These are phyloP conservation scores for Phytopythium mirpurense DNA, from an alignment of 352 stramenopile species.

Conservation along the genomic window DNA sequence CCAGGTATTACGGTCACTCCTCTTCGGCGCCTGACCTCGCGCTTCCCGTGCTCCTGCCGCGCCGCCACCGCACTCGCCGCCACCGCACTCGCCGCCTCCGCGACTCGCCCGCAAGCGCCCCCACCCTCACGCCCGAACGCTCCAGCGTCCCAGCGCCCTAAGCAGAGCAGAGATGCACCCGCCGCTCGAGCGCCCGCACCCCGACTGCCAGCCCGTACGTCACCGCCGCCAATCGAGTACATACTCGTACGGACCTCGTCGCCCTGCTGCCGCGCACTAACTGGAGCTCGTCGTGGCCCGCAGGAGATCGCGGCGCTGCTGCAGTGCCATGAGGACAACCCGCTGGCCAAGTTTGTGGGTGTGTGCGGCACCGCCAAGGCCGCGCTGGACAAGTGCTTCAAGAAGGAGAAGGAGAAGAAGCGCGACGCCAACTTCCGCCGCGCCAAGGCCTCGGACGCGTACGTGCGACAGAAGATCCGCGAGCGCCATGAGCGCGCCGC, in stretches of 20 bases:
- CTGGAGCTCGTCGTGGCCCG: too few species aligned
- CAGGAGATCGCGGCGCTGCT: constrained; percentile 71
- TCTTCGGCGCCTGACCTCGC: not conserved
- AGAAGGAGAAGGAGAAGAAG: constrained; percentile 55
- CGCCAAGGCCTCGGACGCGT: constrained; percentile 61
- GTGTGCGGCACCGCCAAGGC: constrained; percentile 66
- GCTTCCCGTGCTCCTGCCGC: not conserved
- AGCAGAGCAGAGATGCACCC: constrained; percentile 46
- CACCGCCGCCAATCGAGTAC: not conserved
- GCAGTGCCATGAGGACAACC: constrained; percentile 71
- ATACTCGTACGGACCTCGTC: too few species aligned
- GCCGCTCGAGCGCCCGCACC: constrained; percentile 73
- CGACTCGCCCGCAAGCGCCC: constrained; percentile 3
- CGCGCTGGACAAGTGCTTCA: constrained; percentile 79
- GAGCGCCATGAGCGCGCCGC: constrained; percentile 51
- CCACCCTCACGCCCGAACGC: too few species aligned
- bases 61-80: not conserved
- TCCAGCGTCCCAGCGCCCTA: not conserved
- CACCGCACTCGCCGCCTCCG: not conserved
- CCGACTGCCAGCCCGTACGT: constrained; percentile 74
- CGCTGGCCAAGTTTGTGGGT: constrained; percentile 72
- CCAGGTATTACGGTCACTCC: not conserved
- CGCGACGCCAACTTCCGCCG: constrained; percentile 60
- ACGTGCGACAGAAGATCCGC: constrained; percentile 73
- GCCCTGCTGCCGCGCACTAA: too few species aligned